These are phyloP conservation scores for Neocatenulostroma microsporum DNA, from an alignment of 2,329 filamentous ascomycete genomes.

Conservation along the genomic window DNA sequence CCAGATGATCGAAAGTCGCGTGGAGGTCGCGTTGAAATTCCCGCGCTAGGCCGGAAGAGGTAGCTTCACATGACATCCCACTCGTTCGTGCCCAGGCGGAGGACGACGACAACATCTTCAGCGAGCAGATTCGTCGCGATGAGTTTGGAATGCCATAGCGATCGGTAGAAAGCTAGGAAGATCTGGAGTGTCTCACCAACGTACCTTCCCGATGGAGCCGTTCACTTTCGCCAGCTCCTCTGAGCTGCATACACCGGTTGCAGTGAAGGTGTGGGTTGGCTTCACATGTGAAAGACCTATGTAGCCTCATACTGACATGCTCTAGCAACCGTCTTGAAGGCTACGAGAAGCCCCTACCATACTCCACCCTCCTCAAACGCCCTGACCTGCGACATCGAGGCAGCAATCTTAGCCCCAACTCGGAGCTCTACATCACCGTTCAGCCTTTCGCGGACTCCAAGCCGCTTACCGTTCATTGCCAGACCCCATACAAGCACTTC, in stretches of 20 bases:
- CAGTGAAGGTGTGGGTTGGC: constrained; percentile 53
- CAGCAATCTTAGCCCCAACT: constrained; percentile 72
- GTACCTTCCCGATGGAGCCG: constrained; percentile 65
- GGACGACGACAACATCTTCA: no score
- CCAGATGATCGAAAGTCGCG: no score
- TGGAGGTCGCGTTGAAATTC: no score
- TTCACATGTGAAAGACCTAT: constrained; percentile 2
- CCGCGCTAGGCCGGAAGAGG: no score
- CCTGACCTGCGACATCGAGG: constrained; percentile 80
- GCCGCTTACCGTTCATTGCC: constrained; percentile 80
- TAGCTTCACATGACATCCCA: no score
- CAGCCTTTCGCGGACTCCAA: constrained; percentile 97
- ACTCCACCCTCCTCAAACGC: constrained; percentile 68
- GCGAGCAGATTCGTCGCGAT: no score
- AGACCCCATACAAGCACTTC: constrained; percentile 89
- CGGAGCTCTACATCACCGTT: constrained; percentile 85
- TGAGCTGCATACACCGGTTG: constrained; percentile 64
- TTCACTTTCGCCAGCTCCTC: constrained; percentile 93
- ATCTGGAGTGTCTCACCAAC: no score
- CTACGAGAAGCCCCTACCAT: constrained; percentile 63
- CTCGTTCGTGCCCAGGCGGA: no score
- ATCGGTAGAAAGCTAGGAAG: no score
- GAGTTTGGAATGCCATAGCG: no score
- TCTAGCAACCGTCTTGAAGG: constrained; percentile 62
- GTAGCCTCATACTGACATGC: constrained; percentile 9